phyloP scores from a whole-genome alignment of 106 monocot species.

The Allium sativum region DNA sequence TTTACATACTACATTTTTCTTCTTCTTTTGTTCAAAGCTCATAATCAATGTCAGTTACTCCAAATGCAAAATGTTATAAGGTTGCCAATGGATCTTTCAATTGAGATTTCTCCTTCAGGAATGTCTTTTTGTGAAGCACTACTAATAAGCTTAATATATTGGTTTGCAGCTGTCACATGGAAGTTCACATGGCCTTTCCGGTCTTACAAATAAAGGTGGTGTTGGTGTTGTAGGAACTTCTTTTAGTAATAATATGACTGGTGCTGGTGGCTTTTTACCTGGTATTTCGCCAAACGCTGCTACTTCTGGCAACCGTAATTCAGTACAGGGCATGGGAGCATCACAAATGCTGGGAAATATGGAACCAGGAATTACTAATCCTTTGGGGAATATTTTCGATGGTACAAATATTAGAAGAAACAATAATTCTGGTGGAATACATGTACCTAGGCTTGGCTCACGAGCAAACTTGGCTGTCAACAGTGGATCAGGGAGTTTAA shows the following conservation, averaged over 20 bases:
- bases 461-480: constrained; percentile 59
- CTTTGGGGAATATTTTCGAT: constrained; percentile 57
- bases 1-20: no score
- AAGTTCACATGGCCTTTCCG: constrained; percentile 33
- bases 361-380: constrained; percentile 45
- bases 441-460: constrained; percentile 58
- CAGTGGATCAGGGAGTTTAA: constrained; percentile 48
- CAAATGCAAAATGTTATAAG: no score
- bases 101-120: no score
- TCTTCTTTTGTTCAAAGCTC: no score
- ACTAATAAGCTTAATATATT: neutral
- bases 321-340: constrained; percentile 51
- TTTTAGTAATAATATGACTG: constrained; percentile 69
- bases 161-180: constrained; percentile 48
- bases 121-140: no score
- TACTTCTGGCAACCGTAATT: constrained; percentile 41
- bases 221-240: constrained; percentile 45
- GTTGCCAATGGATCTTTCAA: no score
- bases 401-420: constrained; percentile 65
- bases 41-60: no score
- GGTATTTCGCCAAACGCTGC: constrained; percentile 55
- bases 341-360: constrained; percentile 61
- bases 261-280: constrained; percentile 67
- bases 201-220: constrained; percentile 33
- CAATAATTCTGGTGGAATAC: constrained; percentile 60